Evolutionary conservation across 257 asterid species (phyloP).

Genomic region (Nicotiana noctiflora): DNA sequence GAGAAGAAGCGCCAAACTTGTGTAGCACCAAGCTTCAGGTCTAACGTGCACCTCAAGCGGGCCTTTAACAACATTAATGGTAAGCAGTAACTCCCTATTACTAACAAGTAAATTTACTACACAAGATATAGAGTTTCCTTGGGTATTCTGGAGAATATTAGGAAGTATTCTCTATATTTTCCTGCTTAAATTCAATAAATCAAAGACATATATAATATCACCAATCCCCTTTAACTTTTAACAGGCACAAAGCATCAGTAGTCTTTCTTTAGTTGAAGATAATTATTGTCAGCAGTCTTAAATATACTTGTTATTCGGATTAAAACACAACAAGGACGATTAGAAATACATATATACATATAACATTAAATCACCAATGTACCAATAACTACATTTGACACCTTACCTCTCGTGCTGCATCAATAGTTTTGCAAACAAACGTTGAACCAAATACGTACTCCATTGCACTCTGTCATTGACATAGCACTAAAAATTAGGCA

Average conservation of each 20-base stretch:
- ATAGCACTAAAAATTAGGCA: conserved; percentile 17
- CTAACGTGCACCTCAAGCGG: background rate
- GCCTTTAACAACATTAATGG: background rate
- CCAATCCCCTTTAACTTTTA: background rate
- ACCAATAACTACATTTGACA: background rate
- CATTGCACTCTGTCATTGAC: conserved; percentile 78
- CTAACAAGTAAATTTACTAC: background rate
- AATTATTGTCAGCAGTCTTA: background rate
- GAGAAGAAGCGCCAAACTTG: background rate
- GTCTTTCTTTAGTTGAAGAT: conserved; percentile 3
- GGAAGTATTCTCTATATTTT: background rate
- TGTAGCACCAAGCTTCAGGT: background rate
- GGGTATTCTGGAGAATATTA: background rate
- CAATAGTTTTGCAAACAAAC: conserved; percentile 83
- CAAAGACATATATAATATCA: background rate
- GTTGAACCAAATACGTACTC: conserved; percentile 94
- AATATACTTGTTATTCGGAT: background rate
- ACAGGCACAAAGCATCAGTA: background rate
- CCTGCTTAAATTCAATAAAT: background rate
- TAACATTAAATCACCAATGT: background rate
- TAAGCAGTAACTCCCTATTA: background rate
- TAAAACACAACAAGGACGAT: background rate
- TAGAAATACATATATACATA: background rate
- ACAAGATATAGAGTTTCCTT: background rate
- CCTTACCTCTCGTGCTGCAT: conserved; percentile 81